Evolutionary conservation across 1,139 yeast genomes (phyloP).

Genomic region (Candida pseudocylindracea): DNA sequence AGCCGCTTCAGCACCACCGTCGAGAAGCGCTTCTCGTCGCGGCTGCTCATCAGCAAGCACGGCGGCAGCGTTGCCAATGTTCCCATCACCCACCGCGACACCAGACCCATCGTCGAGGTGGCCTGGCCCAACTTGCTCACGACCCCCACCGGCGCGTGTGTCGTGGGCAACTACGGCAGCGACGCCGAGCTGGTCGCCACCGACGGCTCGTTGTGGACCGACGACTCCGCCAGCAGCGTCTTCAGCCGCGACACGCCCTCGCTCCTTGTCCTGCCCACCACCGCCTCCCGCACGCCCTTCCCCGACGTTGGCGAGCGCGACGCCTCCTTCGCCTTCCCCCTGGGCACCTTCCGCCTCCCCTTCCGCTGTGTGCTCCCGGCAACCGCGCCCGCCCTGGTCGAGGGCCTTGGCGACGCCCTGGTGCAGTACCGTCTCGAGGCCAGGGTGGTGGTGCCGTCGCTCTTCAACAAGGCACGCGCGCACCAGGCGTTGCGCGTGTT

Average conservation of each 20-base stretch:
- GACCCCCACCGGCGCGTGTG: not conserved
- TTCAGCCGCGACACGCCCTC: no score
- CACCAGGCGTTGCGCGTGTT: not conserved
- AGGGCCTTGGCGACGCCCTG: not conserved
- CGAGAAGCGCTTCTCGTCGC: not conserved
- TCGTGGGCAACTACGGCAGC: conserved; percentile 1
- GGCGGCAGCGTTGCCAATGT: no score
- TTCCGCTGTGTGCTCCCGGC: not conserved
- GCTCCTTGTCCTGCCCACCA: not conserved
- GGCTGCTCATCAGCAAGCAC: not conserved
- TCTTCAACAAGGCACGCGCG: not conserved
- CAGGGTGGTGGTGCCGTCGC: not conserved
- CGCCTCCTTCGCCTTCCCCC: not conserved
- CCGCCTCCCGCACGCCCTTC: not conserved
- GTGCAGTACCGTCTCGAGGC: not conserved
- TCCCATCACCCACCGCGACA: not conserved
- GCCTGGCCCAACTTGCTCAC: not conserved
- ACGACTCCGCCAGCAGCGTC: no score
- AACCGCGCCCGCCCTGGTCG: not conserved
- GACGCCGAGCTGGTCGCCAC: not conserved
- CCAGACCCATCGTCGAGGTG: not conserved
- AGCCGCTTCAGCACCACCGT: not conserved
- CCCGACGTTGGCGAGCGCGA: not conserved
- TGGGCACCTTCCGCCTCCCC: not conserved
- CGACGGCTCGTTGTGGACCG: no score